Evolutionary conservation across 2,329 filamentous ascomycete genomes (phyloP).

Genomic region (Fusarium nanum): DNA sequence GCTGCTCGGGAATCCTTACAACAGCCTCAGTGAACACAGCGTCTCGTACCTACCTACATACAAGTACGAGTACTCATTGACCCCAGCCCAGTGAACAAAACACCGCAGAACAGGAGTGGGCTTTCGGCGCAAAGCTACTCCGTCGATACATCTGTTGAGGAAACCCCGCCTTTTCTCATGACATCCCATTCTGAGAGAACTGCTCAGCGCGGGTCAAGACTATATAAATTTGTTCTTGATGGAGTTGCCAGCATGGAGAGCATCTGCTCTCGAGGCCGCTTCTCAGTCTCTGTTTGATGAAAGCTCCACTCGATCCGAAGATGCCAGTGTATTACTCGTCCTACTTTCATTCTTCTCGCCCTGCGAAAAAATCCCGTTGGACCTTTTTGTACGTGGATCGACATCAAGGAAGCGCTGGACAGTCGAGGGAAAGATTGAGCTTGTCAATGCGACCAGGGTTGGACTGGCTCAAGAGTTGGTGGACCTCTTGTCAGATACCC

Average conservation of each 20-base stretch:
- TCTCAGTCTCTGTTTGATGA: conserved; percentile 29
- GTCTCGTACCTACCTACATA: background rate
- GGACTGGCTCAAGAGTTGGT: conserved; percentile 24
- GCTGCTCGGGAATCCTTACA: background rate
- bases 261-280: conserved; percentile 34
- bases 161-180: conserved; percentile 12
- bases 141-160: conserved; percentile 11
- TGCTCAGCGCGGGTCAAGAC: conserved; percentile 1
- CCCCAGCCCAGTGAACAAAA: conserved; percentile 1
- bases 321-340: conserved; percentile 37
- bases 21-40: background rate
- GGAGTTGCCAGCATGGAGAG: conserved; percentile 29
- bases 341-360: conserved; percentile 38
- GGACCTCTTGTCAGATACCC: conserved; percentile 22
- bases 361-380: conserved; percentile 35
- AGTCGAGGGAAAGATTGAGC: conserved; percentile 33
- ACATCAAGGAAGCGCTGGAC: conserved; percentile 43
- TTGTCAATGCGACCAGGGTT: conserved; percentile 49
- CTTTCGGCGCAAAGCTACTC: conserved; percentile 15
- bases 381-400: conserved; percentile 38
- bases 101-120: conserved; percentile 16
- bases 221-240: conserved; percentile 10
- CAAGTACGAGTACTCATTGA: background rate
- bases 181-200: conserved; percentile 3
- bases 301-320: conserved; percentile 26